phyloP scores from a whole-genome alignment of 768 basidiomycete genomes.

The Podaxis carcinomalis region DNA sequence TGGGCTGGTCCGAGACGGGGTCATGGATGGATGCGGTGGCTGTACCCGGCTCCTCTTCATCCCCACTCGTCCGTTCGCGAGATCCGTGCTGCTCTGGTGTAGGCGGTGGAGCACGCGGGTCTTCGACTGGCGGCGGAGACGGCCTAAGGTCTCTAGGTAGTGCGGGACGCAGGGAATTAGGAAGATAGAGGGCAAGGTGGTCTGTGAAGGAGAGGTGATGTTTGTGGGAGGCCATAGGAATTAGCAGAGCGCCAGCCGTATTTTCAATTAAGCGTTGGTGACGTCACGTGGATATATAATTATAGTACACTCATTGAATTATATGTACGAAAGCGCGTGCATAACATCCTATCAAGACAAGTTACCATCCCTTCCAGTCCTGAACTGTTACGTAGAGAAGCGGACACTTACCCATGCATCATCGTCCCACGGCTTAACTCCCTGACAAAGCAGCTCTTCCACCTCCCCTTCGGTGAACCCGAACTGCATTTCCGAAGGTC shows the following conservation, averaged over 20 bases:
- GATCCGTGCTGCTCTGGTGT: neutral
- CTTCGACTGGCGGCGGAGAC: neutral
- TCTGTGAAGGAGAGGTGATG: conserved; percentile 2
- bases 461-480: neutral
- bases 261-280: neutral
- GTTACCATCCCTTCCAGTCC: neutral
- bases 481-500: neutral
- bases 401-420: conserved; percentile 1
- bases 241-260: too few relatives aligned
- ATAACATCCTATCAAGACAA: neutral
- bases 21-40: neutral
- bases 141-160: conserved; percentile 5
- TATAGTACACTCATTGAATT: neutral
- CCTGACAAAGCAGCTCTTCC: conserved; percentile 2
- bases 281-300: neutral
- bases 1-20: neutral
- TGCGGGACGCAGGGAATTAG: neutral
- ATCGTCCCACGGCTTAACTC: conserved; percentile 7
- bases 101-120: neutral
- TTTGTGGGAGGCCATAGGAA: neutral
- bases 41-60: neutral
- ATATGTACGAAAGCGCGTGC: conserved; percentile 3
- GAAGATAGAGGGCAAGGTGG: conserved; percentile 3
- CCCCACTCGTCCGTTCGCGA: neutral
- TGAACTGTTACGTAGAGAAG: neutral